phyloP scores from a whole-genome alignment of 2,329 filamentous ascomycete species.

The Ophiosphaerella korrae region DNA sequence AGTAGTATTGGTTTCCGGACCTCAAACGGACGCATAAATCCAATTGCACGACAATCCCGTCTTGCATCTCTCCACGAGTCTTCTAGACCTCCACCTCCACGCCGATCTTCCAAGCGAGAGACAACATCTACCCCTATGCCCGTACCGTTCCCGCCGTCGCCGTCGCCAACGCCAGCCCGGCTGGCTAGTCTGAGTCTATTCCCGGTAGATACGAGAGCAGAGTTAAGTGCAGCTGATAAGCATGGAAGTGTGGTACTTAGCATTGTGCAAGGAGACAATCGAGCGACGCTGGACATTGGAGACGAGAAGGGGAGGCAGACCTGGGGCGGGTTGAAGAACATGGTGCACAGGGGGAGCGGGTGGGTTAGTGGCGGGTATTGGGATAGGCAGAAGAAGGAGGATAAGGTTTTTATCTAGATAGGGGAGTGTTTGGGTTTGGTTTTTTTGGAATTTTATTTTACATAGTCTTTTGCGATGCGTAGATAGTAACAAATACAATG shows the following conservation, averaged over 20 bases:
- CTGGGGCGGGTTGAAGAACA: constrained; percentile 31
- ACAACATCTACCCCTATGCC: background rate
- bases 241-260: constrained; percentile 19
- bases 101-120: constrained; percentile 5
- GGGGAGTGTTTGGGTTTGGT: background rate
- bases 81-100: background rate
- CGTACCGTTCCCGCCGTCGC: background rate
- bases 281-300: constrained; percentile 14
- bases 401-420: constrained; percentile 33
- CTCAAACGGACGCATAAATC: constrained; percentile 11
- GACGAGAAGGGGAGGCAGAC: constrained; percentile 21
- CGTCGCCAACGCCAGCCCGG: background rate
- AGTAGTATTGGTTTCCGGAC: constrained; percentile 23
- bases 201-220: constrained; percentile 14
- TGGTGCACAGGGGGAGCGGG: constrained; percentile 18
- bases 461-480: too few relatives aligned
- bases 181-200: constrained; percentile 17
- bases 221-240: constrained; percentile 8
- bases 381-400: constrained; percentile 15
- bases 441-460: background rate
- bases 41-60: constrained; percentile 4
- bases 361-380: constrained; percentile 18
- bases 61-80: constrained; percentile 12
- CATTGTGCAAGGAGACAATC: constrained; percentile 12
- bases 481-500: background rate